Evolutionary conservation across 2,329 filamentous ascomycete genomes (phyloP).

Genomic region (Aspergillus transmontanensis): DNA sequence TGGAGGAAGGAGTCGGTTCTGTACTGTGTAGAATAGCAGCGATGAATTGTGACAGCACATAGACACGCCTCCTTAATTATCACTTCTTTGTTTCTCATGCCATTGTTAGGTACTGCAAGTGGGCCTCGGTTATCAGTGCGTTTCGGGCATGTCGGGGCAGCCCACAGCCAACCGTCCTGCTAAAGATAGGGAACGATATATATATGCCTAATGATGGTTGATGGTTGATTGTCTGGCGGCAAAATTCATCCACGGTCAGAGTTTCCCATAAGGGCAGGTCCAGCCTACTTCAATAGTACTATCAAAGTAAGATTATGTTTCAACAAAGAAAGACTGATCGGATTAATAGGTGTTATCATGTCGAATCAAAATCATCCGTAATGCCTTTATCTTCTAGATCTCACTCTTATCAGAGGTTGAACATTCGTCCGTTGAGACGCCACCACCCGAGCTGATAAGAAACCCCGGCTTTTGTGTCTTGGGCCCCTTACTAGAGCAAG

Average conservation of each 20-base stretch:
- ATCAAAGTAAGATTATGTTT: too few relatives aligned
- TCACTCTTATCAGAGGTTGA: background rate
- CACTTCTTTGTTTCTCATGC: background rate
- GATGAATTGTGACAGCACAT: slow-evolving; percentile 40
- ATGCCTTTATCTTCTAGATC: background rate
- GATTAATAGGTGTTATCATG: background rate
- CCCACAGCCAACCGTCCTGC: background rate
- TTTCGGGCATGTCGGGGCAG: background rate
- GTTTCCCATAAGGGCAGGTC: slow-evolving; percentile 27
- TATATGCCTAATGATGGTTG: too few relatives aligned
- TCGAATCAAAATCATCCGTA: background rate
- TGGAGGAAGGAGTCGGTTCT: slow-evolving; percentile 21
- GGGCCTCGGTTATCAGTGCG: background rate
- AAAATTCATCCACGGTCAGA: background rate
- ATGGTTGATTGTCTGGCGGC: too few relatives aligned
- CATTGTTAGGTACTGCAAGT: background rate
- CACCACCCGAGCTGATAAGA: background rate
- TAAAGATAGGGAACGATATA: background rate
- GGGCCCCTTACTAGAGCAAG: background rate
- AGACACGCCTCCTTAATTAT: slow-evolving; percentile 26
- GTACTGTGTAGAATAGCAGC: slow-evolving; percentile 42
- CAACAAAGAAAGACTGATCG: background rate
- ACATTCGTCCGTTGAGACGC: background rate
- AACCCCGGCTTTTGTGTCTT: slow-evolving; percentile 2
- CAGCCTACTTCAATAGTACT: slow-evolving; percentile 15